Conservation (phyloP, 768 basidiomycete genomes). For the Trametes meyenii region DNA sequence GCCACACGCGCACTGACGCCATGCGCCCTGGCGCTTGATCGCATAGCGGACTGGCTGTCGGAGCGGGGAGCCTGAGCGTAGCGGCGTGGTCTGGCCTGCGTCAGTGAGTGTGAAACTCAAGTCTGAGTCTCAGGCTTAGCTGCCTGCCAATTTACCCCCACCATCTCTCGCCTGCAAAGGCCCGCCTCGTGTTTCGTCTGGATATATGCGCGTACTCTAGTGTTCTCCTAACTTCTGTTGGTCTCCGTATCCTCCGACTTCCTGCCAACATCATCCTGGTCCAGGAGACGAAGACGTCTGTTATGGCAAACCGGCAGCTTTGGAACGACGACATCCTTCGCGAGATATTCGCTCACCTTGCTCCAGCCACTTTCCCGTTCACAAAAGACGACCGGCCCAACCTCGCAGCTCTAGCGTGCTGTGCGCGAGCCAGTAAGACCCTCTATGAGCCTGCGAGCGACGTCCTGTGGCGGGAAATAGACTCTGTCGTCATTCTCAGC, state of each 20-base stretch:
- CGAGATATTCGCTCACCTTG: slow-evolving; percentile 10
- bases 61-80: too few species aligned
- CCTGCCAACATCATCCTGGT: background rate
- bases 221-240: too few species aligned
- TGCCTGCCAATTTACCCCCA: too few species aligned
- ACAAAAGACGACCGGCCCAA: background rate
- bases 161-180: too few species aligned
- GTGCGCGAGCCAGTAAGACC: background rate
- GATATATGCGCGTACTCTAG: too few species aligned
- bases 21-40: background rate
- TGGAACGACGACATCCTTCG: slow-evolving; percentile 14
- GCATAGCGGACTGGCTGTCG: too few species aligned
- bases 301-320: background rate
- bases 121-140: too few species aligned
- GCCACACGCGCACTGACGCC: slow-evolving; percentile 4
- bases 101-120: too few species aligned
- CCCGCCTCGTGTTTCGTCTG: too few species aligned
- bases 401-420: background rate
- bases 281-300: too few species aligned
- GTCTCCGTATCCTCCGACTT: too few species aligned
- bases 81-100: too few species aligned
- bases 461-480: slow-evolving; percentile 6
- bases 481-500: slow-evolving; percentile 1
- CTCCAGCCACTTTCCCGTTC: background rate
- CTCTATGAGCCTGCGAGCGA: slow-evolving; percentile 3